Base-by-base conservation (phyloP, 2,329 filamentous ascomycete species). In the Aspergillus cejpii region DNA sequence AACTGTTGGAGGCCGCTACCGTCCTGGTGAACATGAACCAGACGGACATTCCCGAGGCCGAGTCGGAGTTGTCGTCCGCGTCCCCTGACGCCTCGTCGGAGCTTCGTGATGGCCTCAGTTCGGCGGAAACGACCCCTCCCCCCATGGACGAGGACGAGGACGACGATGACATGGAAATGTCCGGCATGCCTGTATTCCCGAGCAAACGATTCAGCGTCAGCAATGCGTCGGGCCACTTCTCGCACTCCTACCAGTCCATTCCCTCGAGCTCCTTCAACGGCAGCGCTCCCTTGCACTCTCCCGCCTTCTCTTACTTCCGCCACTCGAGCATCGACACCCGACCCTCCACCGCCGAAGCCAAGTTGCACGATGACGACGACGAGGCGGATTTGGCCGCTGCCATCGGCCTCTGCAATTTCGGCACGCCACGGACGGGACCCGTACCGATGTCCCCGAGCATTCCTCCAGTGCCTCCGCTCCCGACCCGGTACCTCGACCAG, bases 1-100 rank as follows among this genome's bases (percentile, higher is more conserved):
- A 98, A 69, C 79, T 98, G 49, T 79, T 98, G 48, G 92, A 98
- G 71, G 92, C 92, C 31, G 92, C 92, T 29, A 94, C 89, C n/a
- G 92, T 97, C 41, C 76, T 98, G 53, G 84, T 97, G 47, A 84
- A 83, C 61, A 97, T 98, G 90, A 96, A 81, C 61, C 65, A 72
- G 45, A 76, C 79, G 37, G 81, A 80, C 59, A 79, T 83, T 46
- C 83, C 80, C 15, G 76, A 83, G 45, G 81, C 79, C 60, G 77
- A 82, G 50, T 94, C 87, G 67, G 88, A 95, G 61, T 75, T 83
- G 42, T 91, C 89, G 27, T 92, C 87, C 26, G 77, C 78, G 17
- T 95, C 90, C 15, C 88, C 90, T 2, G 82, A 82, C 17, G 85
- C 85, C 15, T 94, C 88, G 42, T 94, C 87, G 20, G 88, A 91